Evolutionary conservation across 805 yeast genomes (phyloP), one percentile per base, ranked within the genome.

Genomic region (Candida namnaoensis): DNA sequence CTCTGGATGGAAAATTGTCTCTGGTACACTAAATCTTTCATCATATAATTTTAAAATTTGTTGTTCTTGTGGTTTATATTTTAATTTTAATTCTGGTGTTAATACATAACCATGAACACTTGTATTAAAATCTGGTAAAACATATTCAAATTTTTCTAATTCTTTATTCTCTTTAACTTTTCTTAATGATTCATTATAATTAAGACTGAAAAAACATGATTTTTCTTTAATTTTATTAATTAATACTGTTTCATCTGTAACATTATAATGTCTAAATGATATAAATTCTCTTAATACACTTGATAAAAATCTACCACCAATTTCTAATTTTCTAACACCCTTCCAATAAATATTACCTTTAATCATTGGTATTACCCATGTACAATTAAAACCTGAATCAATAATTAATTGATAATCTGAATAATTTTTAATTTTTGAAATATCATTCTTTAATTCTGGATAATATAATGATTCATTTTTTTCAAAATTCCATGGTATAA

Each of bases 211-310:
- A 66, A 76, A 79, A 58, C 86, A 72, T 33, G 91, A 65, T 44
- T 74, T 68, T 54, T 90, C 96, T 54, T 93, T 93, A 49, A 95
- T 84, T 38, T 83, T 80, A 55, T 88, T 87, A 38, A 93, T 80
- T 38, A 93, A 63, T 3, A 84, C 68, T 0, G 95, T 82, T 60
- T 95, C 99, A 46, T 93, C 96, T 56, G 87, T 80, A 50, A 93
- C 88, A 54, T 93, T 91, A 59, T 90, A 93, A 64, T 93, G 93
- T 41, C 97, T 70, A 56, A 84, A 93, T 3, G 96, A 87, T 11
- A 91, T 76, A 38, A 86, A 71, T 55, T 93, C 98, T 47, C 88
- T 72, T 40, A 95, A 61, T 39, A 82, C 76, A 4, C 96, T 96
- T 41, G 88, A 86, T 40, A 93, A 62, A 39, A 86, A 68, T 43